These are phyloP conservation scores for Geranomyces variabilis DNA, from an alignment of 192 early-diverging fungal genomes.

Conservation along the genomic window DNA sequence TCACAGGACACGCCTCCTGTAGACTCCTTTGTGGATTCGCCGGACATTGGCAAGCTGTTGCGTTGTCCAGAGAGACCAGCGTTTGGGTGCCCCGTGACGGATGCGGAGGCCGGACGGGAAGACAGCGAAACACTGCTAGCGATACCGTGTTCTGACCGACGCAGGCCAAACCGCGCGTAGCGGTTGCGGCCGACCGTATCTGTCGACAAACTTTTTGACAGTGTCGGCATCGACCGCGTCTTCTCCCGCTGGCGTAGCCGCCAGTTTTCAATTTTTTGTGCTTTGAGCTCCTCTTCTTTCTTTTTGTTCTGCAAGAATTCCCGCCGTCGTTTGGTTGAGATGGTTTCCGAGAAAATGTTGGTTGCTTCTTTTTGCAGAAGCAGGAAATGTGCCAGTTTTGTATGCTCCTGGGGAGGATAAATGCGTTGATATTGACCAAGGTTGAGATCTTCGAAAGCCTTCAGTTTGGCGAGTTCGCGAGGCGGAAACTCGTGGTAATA, in stretches of 20 bases:
- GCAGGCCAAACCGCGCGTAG: background rate
- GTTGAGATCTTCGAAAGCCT: constrained; percentile 44
- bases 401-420: constrained; percentile 46
- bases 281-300: constrained; percentile 22
- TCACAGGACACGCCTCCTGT: background rate
- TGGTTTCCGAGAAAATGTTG: constrained; percentile 39
- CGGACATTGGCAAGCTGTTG: background rate
- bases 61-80: background rate
- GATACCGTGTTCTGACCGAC: background rate
- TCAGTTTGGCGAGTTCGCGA: constrained; percentile 18
- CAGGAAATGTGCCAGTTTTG: constrained; percentile 33
- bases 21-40: background rate
- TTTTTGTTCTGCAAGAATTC: constrained; percentile 30
- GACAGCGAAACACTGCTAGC: background rate
- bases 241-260: constrained; percentile 18
- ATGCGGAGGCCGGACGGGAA: background rate
- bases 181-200: background rate
- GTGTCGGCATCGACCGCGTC: constrained; percentile 14
- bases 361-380: constrained; percentile 30
- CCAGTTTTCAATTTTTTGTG: constrained; percentile 26
- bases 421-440: constrained; percentile 47
- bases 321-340: constrained; percentile 35
- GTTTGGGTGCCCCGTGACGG: background rate
- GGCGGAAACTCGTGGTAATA: constrained; percentile 34
- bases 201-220: background rate